Conservation (phyloP, 352 stramenopile genomes). For the Phytopythium delawarense region DNA sequence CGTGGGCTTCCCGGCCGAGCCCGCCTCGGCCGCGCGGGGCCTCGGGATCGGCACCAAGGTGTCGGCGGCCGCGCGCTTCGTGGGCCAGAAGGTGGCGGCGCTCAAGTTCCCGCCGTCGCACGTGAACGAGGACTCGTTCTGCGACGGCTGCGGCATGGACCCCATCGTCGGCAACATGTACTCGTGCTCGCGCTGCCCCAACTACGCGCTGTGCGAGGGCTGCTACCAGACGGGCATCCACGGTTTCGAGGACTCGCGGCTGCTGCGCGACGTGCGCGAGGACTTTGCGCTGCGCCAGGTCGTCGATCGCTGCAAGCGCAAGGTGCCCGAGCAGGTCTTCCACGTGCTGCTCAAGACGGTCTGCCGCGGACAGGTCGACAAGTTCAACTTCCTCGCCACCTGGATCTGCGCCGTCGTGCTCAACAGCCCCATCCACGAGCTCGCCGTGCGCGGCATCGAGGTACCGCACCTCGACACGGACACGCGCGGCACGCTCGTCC, state of each 20-base stretch:
- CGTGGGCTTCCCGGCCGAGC: constrained; percentile 32
- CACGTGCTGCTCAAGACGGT: constrained; percentile 80
- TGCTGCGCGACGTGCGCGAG: constrained; percentile 72
- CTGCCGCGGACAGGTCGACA: constrained; percentile 80
- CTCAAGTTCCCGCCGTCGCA: constrained; percentile 72
- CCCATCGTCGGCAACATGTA: constrained; percentile 88
- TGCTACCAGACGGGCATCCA: constrained; percentile 86
- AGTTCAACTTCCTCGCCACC: constrained; percentile 86
- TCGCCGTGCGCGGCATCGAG: constrained; percentile 81
- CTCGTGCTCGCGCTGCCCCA: constrained; percentile 82
- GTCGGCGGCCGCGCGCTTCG: constrained; percentile 65
- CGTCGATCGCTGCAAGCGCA: constrained; percentile 67
- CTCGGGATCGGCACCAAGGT: constrained; percentile 51
- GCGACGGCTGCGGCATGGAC: constrained; percentile 87
- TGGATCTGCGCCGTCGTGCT: constrained; percentile 84
- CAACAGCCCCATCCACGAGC: constrained; percentile 51
- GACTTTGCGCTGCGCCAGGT: constrained; percentile 81
- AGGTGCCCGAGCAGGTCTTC: constrained; percentile 81
- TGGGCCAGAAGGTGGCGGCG: constrained; percentile 76
- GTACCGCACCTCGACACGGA: constrained; percentile 74
- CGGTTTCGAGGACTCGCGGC: constrained; percentile 75
- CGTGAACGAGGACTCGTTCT: constrained; percentile 88
- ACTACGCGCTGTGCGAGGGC: constrained; percentile 78
- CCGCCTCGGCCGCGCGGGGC: constrained; percentile 33
- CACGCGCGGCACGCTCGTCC: constrained; percentile 65